Conservation (phyloP, 305 asterid genomes). For the Fraxinus sp. region DNA sequence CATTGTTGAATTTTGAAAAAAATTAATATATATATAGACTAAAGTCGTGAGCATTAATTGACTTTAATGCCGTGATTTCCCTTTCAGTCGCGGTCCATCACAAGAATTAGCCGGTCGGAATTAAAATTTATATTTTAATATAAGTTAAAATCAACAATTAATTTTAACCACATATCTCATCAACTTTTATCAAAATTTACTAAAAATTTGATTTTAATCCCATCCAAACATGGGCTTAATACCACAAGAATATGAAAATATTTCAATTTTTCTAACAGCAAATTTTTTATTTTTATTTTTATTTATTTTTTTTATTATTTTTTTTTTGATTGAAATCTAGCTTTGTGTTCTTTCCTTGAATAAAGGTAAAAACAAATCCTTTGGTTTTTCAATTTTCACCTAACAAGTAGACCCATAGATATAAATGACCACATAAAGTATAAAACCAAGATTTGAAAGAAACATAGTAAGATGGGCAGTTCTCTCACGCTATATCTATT, state of each 20-base stretch:
- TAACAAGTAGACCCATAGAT: neutral
- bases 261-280: neutral
- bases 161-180: no score
- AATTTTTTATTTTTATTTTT: no score
- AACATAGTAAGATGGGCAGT: neutral
- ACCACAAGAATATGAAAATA: neutral
- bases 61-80: neutral
- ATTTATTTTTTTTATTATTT: no score
- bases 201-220: no score
- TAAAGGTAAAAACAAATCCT: neutral
- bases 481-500: neutral
- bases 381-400: neutral
- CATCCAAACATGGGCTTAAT: no score
- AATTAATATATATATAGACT: no score
- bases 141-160: no score
- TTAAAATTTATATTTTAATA: no score
- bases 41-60: neutral
- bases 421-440: neutral
- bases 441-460: neutral
- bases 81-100: neutral
- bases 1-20: neutral
- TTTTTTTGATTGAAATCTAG: neutral
- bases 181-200: no score
- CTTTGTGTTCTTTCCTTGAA: neutral
- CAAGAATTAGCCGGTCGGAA: no score